Evolutionary conservation across 2,329 filamentous ascomycete genomes (phyloP).

Genomic region (Colletotrichum sp.): DNA sequence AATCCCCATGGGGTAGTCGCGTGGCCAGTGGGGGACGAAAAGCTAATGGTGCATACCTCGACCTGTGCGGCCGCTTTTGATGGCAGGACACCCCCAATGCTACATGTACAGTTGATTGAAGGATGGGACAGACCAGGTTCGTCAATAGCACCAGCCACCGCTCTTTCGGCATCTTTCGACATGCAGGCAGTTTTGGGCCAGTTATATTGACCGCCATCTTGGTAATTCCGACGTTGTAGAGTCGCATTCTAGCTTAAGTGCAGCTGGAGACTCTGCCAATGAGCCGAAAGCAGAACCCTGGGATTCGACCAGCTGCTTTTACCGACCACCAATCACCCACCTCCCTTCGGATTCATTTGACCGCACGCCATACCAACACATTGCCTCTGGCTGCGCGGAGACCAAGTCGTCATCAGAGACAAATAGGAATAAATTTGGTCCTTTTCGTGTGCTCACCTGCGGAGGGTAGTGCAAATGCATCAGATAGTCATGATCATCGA

Average conservation of each 20-base stretch:
- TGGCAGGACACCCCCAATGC: not conserved
- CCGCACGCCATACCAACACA: not conserved
- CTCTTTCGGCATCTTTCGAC: not conserved
- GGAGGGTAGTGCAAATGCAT: accelerated
- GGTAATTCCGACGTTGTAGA: not conserved
- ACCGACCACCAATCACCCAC: not conserved
- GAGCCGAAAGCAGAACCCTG: not conserved
- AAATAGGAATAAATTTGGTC: not conserved
- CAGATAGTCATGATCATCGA: not conserved
- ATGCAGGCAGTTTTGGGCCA: not conserved
- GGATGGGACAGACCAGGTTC: not conserved
- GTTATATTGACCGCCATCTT: not conserved
- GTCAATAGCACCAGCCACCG: not conserved
- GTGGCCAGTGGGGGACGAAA: not conserved
- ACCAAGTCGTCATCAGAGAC: not conserved
- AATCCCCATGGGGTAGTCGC: slow-evolving; percentile 8
- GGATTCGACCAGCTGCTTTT: not conserved
- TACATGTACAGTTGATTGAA: not conserved
- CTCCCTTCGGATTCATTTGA: not conserved
- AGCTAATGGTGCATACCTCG: not conserved
- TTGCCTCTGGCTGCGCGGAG: not conserved
- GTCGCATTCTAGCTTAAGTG: not conserved
- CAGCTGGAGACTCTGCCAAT: not conserved
- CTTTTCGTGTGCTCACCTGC: not conserved
- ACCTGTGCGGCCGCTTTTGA: not conserved